These are phyloP conservation scores for Fraxinus cuspidata DNA, from an alignment of 257 asterid species.

Conservation along the genomic window DNA sequence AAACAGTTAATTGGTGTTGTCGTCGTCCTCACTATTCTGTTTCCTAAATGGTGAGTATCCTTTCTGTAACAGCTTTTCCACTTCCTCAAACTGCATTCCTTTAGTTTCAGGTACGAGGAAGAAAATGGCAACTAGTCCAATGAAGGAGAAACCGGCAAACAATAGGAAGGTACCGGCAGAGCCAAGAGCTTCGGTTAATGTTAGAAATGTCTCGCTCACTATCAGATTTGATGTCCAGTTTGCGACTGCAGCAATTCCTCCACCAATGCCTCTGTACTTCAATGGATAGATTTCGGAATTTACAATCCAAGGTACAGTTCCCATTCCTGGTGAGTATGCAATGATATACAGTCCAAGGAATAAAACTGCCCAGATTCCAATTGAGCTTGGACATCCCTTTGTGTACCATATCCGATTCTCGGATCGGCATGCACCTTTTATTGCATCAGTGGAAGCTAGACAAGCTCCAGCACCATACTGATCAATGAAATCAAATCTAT, in stretches of 20 bases:
- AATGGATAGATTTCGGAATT: conserved; percentile 70
- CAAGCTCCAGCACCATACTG: conserved; percentile 58
- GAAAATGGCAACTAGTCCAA: conserved; percentile 52
- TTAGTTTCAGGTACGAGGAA: conserved; percentile 68
- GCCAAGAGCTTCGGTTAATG: conserved; percentile 59
- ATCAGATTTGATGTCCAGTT: conserved; percentile 69
- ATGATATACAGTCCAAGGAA: conserved; percentile 58
- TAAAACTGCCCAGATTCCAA: conserved; percentile 57
- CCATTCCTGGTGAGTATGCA: conserved; percentile 68
- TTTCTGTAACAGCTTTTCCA: conserved; percentile 53
- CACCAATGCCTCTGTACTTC: conserved; percentile 65
- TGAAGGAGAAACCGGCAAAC: conserved; percentile 57
- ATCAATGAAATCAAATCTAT: not conserved
- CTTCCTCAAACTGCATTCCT: conserved; percentile 64
- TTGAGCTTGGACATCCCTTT: conserved; percentile 60
- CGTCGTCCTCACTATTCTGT: conserved; percentile 19
- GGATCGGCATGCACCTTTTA: conserved; percentile 34
- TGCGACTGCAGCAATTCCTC: conserved; percentile 68
- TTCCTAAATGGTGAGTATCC: conserved; percentile 52
- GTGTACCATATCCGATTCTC: conserved; percentile 54
- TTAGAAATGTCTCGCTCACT: conserved; percentile 59
- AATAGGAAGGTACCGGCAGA: conserved; percentile 61
- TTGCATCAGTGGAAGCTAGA: conserved; percentile 29
- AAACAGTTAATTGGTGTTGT: not conserved
- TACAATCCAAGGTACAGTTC: conserved; percentile 70